Conservation (phyloP, 208 protist species). For the Naegleria gruberi region DNA sequence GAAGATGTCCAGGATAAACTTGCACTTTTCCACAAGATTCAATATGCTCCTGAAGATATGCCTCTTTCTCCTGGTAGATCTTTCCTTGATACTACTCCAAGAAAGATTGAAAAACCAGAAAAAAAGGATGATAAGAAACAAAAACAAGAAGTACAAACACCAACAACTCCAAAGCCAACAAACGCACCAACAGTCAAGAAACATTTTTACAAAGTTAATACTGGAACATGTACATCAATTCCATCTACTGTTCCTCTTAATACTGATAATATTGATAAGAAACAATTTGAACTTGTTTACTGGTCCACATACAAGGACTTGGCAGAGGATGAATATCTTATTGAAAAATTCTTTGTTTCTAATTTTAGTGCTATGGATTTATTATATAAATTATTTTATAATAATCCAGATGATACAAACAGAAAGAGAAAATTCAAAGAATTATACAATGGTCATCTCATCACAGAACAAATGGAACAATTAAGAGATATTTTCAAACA, state of each 20-base stretch:
- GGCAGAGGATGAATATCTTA: background rate
- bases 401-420: background rate
- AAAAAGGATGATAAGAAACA: background rate
- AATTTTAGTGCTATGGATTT: background rate
- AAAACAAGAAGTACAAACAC: background rate
- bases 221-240: background rate
- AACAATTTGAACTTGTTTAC: background rate
- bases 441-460: background rate
- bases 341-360: background rate
- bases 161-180: background rate
- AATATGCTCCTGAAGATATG: background rate
- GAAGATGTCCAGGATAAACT: background rate
- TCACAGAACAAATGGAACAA: background rate
- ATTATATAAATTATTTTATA: background rate
- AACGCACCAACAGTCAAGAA: background rate
- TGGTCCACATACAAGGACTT: background rate
- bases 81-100: background rate
- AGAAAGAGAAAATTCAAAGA: background rate
- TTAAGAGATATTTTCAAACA: background rate
- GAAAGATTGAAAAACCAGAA: background rate
- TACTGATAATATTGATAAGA: background rate
- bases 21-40: background rate
- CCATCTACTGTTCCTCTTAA: background rate
- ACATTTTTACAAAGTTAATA: background rate
- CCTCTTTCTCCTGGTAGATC: background rate